Conservation (phyloP, 495 filamentous ascomycete species). For the Poronia punctata region DNA sequence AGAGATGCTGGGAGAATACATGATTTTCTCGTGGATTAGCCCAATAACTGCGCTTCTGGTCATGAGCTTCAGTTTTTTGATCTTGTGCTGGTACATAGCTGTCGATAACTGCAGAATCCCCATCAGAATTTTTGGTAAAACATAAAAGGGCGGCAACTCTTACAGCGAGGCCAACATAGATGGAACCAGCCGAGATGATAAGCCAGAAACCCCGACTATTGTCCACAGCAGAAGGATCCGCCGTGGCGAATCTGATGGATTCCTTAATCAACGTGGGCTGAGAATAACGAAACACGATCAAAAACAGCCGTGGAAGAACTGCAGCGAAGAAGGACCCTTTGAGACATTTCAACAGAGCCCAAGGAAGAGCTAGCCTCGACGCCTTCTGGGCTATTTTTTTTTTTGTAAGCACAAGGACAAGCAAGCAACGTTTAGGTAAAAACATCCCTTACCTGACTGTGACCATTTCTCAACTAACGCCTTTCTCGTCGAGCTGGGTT, state of each 20-base stretch:
- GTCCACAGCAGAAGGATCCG: slow-evolving; percentile 21
- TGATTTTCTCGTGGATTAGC: slow-evolving; percentile 51
- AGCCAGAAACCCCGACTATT: slow-evolving; percentile 47
- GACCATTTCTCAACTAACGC: slow-evolving; percentile 34
- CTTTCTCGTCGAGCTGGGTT: slow-evolving; percentile 33
- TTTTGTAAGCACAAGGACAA: slow-evolving; percentile 4
- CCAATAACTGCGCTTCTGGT: slow-evolving; percentile 50
- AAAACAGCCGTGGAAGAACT: slow-evolving; percentile 46
- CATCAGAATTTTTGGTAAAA: background rate
- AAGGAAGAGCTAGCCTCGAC: slow-evolving; percentile 37
- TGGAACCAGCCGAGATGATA: slow-evolving; percentile 47
- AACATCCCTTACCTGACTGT: slow-evolving; percentile 17
- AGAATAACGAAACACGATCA: slow-evolving; percentile 53
- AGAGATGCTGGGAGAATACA: slow-evolving; percentile 33
- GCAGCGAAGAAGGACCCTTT: slow-evolving; percentile 41
- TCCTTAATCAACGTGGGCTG: slow-evolving; percentile 56
- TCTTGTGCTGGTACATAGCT: slow-evolving; percentile 47
- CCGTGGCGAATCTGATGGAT: slow-evolving; percentile 42
- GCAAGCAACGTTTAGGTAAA: no score
- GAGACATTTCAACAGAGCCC: slow-evolving; percentile 38
- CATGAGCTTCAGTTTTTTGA: slow-evolving; percentile 54
- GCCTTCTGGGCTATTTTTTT: slow-evolving; percentile 17
- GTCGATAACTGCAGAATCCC: slow-evolving; percentile 43
- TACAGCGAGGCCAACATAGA: slow-evolving; percentile 58
- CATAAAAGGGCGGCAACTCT: slow-evolving; percentile 5